phyloP scores from a whole-genome alignment of 2,329 filamentous ascomycete species.

The Aspergillus awamori region DNA sequence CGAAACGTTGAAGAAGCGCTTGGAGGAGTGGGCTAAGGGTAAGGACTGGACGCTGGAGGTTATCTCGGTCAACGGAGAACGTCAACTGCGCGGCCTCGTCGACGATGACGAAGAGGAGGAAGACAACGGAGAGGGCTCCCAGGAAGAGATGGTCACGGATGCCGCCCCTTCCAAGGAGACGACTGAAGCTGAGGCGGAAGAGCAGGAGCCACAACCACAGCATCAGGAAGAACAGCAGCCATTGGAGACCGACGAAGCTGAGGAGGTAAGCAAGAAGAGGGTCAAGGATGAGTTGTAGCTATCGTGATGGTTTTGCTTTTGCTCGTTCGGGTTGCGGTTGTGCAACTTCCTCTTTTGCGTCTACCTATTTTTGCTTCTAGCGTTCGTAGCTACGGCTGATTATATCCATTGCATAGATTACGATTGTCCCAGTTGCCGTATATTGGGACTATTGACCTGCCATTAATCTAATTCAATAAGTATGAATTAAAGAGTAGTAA shows the following conservation, averaged over 20 bases:
- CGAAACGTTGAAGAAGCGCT: constrained; percentile 67
- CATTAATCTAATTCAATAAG: neutral
- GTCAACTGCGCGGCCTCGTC: constrained; percentile 72
- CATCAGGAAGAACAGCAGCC: constrained; percentile 14
- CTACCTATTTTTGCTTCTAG: neutral
- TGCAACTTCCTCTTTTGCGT: neutral
- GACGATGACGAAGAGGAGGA: constrained; percentile 60
- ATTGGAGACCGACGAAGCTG: constrained; percentile 15
- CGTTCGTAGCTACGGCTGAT: constrained; percentile 4
- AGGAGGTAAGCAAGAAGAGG: constrained; percentile 42
- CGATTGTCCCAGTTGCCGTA: neutral
- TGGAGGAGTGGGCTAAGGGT: constrained; percentile 70
- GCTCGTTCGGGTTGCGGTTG: neutral
- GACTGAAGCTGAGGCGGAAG: neutral
- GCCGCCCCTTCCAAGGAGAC: neutral
- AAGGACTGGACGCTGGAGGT: constrained; percentile 80
- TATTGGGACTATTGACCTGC: constrained; percentile 1
- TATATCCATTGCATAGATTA: constrained; percentile 1
- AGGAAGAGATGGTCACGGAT: neutral
- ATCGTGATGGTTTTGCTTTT: constrained; percentile 8
- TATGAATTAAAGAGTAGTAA: neutral
- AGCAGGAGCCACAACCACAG: constrained; percentile 5
- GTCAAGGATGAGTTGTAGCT: constrained; percentile 44
- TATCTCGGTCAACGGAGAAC: constrained; percentile 66
- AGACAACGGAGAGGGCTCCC: constrained; percentile 5